A percentile compares a stretch with the other conserved stretches of the same genome.
These are phyloP conservation scores for Cardiospermum halicacabum DNA, from an alignment of 345 rosid genomes.

Conservation along the genomic window DNA sequence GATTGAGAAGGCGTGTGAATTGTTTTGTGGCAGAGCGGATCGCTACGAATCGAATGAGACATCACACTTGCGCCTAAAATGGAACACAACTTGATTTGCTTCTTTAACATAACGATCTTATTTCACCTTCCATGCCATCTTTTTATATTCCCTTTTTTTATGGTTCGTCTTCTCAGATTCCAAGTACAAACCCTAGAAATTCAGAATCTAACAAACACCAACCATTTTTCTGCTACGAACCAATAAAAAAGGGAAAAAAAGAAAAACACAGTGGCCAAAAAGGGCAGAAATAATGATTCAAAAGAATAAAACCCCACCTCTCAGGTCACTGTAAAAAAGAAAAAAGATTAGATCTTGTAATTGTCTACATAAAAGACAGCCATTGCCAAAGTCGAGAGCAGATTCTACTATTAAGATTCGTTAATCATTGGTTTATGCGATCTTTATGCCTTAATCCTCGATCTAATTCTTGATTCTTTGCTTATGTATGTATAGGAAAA, in stretches of 20 bases:
- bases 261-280: background rate
- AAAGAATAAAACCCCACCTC: background rate
- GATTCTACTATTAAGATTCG: background rate
- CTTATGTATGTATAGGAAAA: too few relatives aligned
- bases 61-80: conserved; percentile 13
- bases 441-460: background rate
- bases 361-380: background rate
- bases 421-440: conserved; percentile 2
- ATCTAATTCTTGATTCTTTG: background rate
- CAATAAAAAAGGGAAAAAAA: background rate
- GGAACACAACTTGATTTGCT: conserved; percentile 22
- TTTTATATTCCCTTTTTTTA: too few relatives aligned
- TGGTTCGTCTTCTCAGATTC: background rate
- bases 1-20: conserved; percentile 14
- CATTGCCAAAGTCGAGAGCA: background rate
- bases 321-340: background rate
- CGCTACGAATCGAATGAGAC: conserved; percentile 20
- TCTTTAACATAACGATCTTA: conserved; percentile 45
- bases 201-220: background rate
- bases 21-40: conserved; percentile 12
- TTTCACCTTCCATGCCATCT: conserved; percentile 33
- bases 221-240: background rate
- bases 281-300: background rate
- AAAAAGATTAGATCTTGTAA: too few relatives aligned
- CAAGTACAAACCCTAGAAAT: conserved; percentile 3